phyloP scores from a whole-genome alignment of 495 filamentous ascomycete species.

The Lophiostoma macrostomum region DNA sequence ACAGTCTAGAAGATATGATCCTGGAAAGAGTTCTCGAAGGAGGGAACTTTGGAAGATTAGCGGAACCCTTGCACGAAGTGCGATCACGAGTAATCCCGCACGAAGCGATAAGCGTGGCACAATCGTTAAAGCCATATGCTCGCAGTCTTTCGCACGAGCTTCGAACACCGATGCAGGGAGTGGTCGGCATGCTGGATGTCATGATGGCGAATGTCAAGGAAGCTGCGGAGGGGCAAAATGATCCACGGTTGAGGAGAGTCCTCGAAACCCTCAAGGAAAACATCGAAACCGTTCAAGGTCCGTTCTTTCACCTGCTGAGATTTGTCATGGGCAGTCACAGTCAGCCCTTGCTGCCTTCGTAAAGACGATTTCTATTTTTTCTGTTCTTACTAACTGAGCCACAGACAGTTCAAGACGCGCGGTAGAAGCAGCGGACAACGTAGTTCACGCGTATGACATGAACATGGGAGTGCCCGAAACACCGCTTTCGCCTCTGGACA shows the following conservation, averaged over 20 bases:
- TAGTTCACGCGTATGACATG: slow-evolving; percentile 83
- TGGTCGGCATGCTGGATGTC: slow-evolving; percentile 81
- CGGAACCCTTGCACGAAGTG: slow-evolving; percentile 31
- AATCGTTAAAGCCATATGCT: slow-evolving; percentile 74
- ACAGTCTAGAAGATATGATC: slow-evolving; percentile 73
- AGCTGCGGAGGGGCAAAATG: slow-evolving; percentile 56
- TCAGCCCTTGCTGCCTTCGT: too few relatives aligned
- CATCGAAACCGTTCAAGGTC: slow-evolving; percentile 74
- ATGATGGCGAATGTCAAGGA: slow-evolving; percentile 79
- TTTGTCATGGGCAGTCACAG: background rate
- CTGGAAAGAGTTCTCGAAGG: slow-evolving; percentile 57
- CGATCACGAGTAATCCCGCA: slow-evolving; percentile 48
- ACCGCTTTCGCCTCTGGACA: slow-evolving; percentile 27
- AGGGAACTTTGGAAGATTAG: slow-evolving; percentile 38
- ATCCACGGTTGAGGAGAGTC: slow-evolving; percentile 51
- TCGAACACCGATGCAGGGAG: slow-evolving; percentile 80
- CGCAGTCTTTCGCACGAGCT: slow-evolving; percentile 76
- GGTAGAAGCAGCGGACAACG: slow-evolving; percentile 79
- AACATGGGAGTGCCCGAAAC: slow-evolving; percentile 76
- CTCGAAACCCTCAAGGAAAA: slow-evolving; percentile 66
- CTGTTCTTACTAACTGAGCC: slow-evolving; percentile 4
- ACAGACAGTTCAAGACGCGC: slow-evolving; percentile 72
- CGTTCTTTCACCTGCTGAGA: slow-evolving; percentile 3
- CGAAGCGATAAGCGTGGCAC: slow-evolving; percentile 52
- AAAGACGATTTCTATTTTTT: too few relatives aligned